Conservation (phyloP, 176 grass and related monocot genomes). For the Triticum turgidum region DNA sequence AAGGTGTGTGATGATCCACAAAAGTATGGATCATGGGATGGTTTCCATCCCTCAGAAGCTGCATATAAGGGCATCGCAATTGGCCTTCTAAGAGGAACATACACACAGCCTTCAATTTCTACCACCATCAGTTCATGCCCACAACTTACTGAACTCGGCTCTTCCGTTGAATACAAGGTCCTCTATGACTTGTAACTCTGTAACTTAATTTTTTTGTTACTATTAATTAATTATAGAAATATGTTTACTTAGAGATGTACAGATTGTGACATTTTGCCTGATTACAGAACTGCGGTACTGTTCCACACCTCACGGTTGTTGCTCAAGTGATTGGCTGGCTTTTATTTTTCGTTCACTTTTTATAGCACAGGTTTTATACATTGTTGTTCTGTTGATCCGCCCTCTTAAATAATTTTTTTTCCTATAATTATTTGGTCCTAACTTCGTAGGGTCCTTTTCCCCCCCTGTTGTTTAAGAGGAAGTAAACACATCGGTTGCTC, state of each 20-base stretch:
- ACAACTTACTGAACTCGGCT: constrained; percentile 41
- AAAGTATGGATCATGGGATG: constrained; percentile 77
- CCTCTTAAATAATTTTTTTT: background rate
- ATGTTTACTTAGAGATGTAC: constrained; percentile 22
- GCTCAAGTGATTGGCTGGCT: constrained; percentile 44
- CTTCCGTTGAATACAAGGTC: constrained; percentile 63
- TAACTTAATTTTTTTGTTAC: constrained; percentile 32
- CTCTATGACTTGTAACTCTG: constrained; percentile 46
- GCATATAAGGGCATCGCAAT: constrained; percentile 59
- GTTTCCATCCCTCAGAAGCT: constrained; percentile 76
- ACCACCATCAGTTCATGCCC: constrained; percentile 41
- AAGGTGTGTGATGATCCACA: constrained; percentile 60
- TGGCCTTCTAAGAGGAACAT: constrained; percentile 51
- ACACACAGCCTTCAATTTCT: constrained; percentile 49
- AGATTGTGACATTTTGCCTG: constrained; percentile 31
- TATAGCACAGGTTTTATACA: constrained; percentile 14
- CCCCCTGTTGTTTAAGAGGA: background rate
- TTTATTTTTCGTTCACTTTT: constrained; percentile 30
- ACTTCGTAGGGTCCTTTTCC: background rate
- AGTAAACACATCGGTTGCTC: background rate
- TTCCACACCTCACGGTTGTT: constrained; percentile 40
- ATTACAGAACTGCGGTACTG: constrained; percentile 44
- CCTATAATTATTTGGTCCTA: background rate
- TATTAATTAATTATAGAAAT: constrained; percentile 14
- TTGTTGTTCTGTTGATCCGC: background rate